Evolutionary conservation across 306 rosid genomes (phyloP), one percentile per base, ranked within the genome.

Genomic region (Abrus precatorius): DNA sequence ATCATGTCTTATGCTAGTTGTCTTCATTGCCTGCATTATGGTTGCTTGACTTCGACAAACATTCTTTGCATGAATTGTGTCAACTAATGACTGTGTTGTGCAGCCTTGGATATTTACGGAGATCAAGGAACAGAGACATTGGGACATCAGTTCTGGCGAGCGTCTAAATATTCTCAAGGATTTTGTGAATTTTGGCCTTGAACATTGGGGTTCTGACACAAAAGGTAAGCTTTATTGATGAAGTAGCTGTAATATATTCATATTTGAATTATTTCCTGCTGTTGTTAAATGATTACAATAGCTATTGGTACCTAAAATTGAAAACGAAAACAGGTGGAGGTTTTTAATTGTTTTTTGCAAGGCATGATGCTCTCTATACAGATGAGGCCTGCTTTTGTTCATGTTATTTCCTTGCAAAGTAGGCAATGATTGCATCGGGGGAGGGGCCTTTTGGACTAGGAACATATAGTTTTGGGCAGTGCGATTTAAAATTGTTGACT

Each of bases 91-190:
- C 69, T 86, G 40, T 84, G 61, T 79, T 81, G 70, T 85, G 72
- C 91, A 95, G 99, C 99, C 99, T 82, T 93, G 98, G 99, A 57
- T 91, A 74, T 90, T 95, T 82, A 93, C 98, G 0, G 97, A 95
- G 88, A 95, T 95, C 69, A 95, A 93, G 88, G 99, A 95, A 82
- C 97, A 93, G 83, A 88, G 93, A 82, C 89, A 95, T 86, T 95
- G 97, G 99, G 99, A 95, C 80, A 93, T 95, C 27, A 95, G 93
- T 76, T 93, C 99, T 41, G 92, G 89, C 53, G 99, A 93, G 87
- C 90, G 99, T 10, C 77, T 95, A 57, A 87, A 89, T 80, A 87
- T 93, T 85, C 74, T 93, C 78, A 95, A 88, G 78, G 87, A 95
- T 76, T 95, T 89, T 85, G 98, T 84, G 59, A 88, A 75, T 54